A percentile compares a stretch with the other conserved stretches of the same genome.
Conservation (phyloP, 164 flowering plant genomes). For the Warburgia ugandensis region DNA sequence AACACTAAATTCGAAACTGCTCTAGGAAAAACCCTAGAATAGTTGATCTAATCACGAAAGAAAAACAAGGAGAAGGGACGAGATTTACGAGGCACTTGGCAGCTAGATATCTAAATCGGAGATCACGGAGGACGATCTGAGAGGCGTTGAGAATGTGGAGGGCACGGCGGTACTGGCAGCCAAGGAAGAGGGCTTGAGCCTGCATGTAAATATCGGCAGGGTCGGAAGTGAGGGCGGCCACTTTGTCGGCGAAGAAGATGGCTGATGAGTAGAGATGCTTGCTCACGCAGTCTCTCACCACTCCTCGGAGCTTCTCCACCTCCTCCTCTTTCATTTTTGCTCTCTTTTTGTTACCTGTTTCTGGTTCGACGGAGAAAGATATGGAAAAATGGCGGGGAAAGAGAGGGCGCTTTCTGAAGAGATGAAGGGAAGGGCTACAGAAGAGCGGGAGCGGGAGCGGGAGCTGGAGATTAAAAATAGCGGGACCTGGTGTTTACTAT, state of each 20-base stretch:
- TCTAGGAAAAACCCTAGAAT: constrained; percentile 5
- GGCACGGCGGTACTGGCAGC: constrained; percentile 32
- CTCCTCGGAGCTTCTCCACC: constrained; percentile 81
- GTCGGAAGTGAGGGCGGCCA: constrained; percentile 83
- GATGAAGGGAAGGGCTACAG: not conserved
- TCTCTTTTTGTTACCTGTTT: not conserved
- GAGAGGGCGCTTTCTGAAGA: too few relatives aligned
- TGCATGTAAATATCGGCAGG: constrained; percentile 97
- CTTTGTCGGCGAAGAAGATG: constrained; percentile 95
- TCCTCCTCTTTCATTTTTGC: constrained; percentile 63
- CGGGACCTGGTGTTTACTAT: too few relatives aligned
- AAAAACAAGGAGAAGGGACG: constrained; percentile 13
- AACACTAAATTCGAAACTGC: too few relatives aligned
- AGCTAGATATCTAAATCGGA: constrained; percentile 92
- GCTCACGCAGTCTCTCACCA: constrained; percentile 90
- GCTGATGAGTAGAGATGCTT: constrained; percentile 98
- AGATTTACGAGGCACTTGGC: constrained; percentile 84
- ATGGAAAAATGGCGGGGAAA: too few relatives aligned
- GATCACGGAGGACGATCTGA: constrained; percentile 76
- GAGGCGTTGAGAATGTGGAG: constrained; percentile 80
- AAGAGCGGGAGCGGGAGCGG: not conserved
- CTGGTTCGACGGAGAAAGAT: not conserved
- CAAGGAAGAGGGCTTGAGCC: constrained; percentile 67
- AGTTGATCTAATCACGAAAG: not conserved
- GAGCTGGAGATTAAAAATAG: too few relatives aligned